Conservation (phyloP, 257 asterid species). For the Nicotiana otophora region DNA sequence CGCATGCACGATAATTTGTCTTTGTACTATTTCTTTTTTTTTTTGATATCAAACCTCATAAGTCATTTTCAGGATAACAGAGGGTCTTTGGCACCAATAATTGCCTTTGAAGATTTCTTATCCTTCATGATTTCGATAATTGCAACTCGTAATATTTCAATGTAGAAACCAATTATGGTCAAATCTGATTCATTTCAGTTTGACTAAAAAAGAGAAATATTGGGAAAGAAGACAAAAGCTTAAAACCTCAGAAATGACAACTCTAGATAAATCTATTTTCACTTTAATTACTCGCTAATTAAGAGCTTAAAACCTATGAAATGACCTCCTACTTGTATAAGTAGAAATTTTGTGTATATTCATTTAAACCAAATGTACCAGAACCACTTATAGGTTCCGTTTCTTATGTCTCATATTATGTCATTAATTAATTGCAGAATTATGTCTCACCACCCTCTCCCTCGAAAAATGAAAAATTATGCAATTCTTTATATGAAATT, state of each 20-base stretch:
- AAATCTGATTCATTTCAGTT: neutral
- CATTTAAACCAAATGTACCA: neutral
- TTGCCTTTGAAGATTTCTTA: too few species aligned
- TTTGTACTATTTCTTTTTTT: neutral
- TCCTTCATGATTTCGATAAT: too few species aligned
- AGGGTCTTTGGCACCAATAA: too few species aligned
- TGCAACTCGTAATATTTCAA: neutral
- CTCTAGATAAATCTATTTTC: neutral
- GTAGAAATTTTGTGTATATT: too few species aligned
- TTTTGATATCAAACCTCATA: neutral
- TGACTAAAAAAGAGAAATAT: neutral
- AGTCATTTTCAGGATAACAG: too few species aligned
- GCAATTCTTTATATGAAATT: too few species aligned
- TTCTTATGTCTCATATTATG: neutral
- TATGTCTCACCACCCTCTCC: too few species aligned
- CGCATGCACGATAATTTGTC: neutral
- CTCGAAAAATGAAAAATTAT: too few species aligned
- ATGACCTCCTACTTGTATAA: neutral
- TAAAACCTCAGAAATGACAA: neutral
- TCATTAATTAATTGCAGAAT: neutral
- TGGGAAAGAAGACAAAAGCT: neutral
- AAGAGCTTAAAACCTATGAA: neutral
- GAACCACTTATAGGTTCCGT: neutral
- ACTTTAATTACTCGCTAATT: neutral
- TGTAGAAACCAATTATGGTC: neutral